These are phyloP conservation scores for Cytospora schulzeri DNA, from an alignment of 2,329 filamentous ascomycete species.

Conservation along the genomic window DNA sequence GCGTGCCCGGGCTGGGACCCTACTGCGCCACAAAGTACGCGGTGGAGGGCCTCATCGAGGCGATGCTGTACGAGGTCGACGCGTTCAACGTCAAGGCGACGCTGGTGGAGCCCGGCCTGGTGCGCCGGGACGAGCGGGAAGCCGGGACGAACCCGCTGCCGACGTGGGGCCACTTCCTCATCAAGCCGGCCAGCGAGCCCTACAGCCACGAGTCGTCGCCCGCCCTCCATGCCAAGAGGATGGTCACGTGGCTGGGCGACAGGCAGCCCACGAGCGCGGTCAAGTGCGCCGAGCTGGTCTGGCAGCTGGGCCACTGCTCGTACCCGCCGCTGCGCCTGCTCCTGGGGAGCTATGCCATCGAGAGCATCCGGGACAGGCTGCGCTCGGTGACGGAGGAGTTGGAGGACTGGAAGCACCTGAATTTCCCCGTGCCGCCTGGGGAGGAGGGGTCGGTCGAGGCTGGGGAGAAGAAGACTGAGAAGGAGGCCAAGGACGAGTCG, in stretches of 20 bases:
- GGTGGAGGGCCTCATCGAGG: constrained; percentile 92
- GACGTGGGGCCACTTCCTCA: constrained; percentile 88
- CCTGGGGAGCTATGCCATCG: constrained; percentile 92
- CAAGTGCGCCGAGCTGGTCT: constrained; percentile 89
- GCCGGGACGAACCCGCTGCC: constrained; percentile 61
- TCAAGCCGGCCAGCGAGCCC: constrained; percentile 80
- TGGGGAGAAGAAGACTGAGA: constrained; percentile 38
- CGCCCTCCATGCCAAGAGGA: constrained; percentile 83
- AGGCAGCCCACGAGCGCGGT: constrained; percentile 90
- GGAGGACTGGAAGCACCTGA: constrained; percentile 88
- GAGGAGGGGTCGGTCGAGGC: constrained; percentile 30
- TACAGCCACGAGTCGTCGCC: constrained; percentile 80
- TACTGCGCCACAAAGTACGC: constrained; percentile 98
- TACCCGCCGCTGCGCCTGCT: constrained; percentile 85
- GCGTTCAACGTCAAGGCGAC: constrained; percentile 90
- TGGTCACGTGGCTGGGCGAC: constrained; percentile 93
- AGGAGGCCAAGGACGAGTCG: constrained; percentile 36
- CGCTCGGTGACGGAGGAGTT: constrained; percentile 92
- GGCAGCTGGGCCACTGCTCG: constrained; percentile 93
- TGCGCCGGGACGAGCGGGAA: constrained; percentile 80
- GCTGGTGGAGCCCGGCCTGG: constrained; percentile 86
- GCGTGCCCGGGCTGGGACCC: constrained; percentile 87
- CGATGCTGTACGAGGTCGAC: constrained; percentile 94
- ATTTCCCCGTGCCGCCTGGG: constrained; percentile 59
- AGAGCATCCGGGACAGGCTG: constrained; percentile 89